Evolutionary conservation across 768 basidiomycete genomes (phyloP), one percentile per base, ranked within the genome.

Genomic region (Pluteus cervinus): DNA sequence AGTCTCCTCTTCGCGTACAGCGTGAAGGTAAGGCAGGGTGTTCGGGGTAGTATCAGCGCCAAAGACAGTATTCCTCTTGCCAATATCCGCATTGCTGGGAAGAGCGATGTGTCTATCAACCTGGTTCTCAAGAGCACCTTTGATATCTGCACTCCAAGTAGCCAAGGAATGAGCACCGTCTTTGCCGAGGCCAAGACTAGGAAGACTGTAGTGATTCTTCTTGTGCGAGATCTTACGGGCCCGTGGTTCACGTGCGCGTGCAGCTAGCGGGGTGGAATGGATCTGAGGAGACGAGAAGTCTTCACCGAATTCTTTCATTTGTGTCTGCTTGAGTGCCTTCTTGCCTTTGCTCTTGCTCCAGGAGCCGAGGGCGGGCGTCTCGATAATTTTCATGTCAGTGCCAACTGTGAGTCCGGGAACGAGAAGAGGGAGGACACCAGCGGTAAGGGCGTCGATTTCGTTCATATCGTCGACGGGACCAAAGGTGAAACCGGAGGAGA

Each of bases 391-490:
- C 62, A 81, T 69, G 31, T 75, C 68, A 7, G 62, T 51, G 23
- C 79, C 75, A 36, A 81, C 61, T 35, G 63, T 79, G 23, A 84
- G 61, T 4, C 80, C 81, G 7, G 81, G 81, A 31, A 84, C 69
- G 22, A 84, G 71, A 20, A 81, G 58, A 9, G 81, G 82, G 3
- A 85, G 65, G 15, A 85, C 66, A 20, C 76, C 76, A 11, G 81
- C 81, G 6, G 80, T 80, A 36, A 86, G 65, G 11, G 75, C 77
- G 42, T 85, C 81, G 38, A 85, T 82, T 59, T 82, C 79, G 43
- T 74, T 75, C 45, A 78, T 61, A 43, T 71, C 67, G 34, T 71
- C 72, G 21, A 76, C 66, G 7, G 71, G 61, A 12, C 71, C 69
- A 42, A 84, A 79, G 3, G 76, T 78, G 49, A 76, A 79, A 16